Conservation (phyloP, 2,329 filamentous ascomycete species). For the Fusarium nygamai region DNA sequence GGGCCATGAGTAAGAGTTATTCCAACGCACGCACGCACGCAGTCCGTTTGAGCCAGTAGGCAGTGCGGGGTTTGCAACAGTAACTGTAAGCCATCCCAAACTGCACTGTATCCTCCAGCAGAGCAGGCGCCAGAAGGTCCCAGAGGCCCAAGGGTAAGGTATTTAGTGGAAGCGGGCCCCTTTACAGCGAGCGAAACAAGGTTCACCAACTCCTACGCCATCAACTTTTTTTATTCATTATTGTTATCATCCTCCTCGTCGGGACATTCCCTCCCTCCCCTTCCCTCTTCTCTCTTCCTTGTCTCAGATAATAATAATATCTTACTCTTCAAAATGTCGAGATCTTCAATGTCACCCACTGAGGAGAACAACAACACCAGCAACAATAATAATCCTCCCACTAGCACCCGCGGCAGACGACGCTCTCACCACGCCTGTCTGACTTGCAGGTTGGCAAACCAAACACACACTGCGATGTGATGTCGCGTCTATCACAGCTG, state of each 20-base stretch:
- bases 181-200: slow-evolving; percentile 14
- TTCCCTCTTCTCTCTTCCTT: not conserved
- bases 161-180: slow-evolving; percentile 39
- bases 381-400: slow-evolving; percentile 16
- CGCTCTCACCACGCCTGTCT: slow-evolving; percentile 56
- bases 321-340: not conserved
- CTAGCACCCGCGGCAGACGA: slow-evolving; percentile 47
- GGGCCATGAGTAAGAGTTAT: not conserved
- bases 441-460: slow-evolving; percentile 56
- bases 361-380: slow-evolving; percentile 40
- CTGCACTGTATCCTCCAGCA: not conserved
- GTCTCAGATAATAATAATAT: not conserved
- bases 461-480: not conserved
- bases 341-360: slow-evolving; percentile 46
- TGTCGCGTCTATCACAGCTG: not conserved
- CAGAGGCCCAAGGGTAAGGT: slow-evolving; percentile 8
- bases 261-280: not conserved
- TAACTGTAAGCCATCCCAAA: not conserved
- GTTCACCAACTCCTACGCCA: slow-evolving; percentile 1
- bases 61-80: slow-evolving; percentile 35
- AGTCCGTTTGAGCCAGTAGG: slow-evolving; percentile 12
- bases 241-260: not conserved
- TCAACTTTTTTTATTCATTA: not conserved
- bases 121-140: not conserved
- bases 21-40: not conserved